Base-by-base conservation (phyloP, 1,284 basidiomycete species). In the Vanrija sp. region DNA sequence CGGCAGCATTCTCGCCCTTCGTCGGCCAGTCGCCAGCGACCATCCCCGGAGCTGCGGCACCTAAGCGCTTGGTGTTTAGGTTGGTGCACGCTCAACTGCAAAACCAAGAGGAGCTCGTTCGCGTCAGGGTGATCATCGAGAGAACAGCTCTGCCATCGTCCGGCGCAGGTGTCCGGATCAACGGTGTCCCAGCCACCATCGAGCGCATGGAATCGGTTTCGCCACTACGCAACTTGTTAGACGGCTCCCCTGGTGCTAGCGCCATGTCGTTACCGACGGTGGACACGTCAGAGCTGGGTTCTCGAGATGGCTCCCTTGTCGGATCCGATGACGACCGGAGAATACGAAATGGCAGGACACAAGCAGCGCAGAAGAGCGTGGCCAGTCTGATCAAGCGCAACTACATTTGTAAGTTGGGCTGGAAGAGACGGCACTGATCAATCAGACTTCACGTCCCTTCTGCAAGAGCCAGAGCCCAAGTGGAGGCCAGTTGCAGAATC, bases 381-480 rank as follows among this genome's bases (percentile, higher is more conserved):
- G 74, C 89, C 10, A 85, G 88, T 15, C 80, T 93, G 55, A 88
- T 98, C 25, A 84, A 87, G 66, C 82, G 95, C 56, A 96, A 91
- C 72, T 99, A 99, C 72, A 97, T 98, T 56, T 95, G 74, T 76
- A 38, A 59, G 73, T 63, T 0, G 15, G 6, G 31, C 12, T 14
- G 15, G 9, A 14, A 4, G 12, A 14, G 31, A 6, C 1, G 10
- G 4, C 6, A 54, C 59, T 65, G 46, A 66, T 49, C 4, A 16
- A 12, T 8, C 49, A 75, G 73, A 98, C 75, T 98, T 99, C 72
- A 95, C 94, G 1, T 96, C 94, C 0, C 79, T 99, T 19, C 77
- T 98, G 39, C 96, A 98, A 75, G 96, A 98, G 69, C 96, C 96
- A 0, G 94, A 98, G 72, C 92, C 92, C 2, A 99, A 99, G 74